Conservation (phyloP, 2,329 filamentous ascomycete species). For the Aspergillus floridensis region DNA sequence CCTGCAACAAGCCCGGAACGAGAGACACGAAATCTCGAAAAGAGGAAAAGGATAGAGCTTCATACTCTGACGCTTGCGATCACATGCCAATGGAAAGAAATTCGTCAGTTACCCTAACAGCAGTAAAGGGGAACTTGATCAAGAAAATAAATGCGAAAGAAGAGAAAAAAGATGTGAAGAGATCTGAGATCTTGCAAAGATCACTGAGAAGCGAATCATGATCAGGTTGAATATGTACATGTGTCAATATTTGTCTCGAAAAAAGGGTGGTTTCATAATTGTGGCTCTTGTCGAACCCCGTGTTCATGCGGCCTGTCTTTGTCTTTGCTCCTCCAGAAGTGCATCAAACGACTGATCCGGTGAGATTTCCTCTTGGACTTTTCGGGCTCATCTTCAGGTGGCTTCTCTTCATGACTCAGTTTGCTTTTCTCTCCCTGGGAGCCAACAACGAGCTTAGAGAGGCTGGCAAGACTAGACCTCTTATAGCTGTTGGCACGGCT, state of each 20-base stretch:
- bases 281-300: conserved; percentile 21
- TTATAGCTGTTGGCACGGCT: conserved; percentile 44
- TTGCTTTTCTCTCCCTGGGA: conserved; percentile 46
- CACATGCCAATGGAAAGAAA: conserved; percentile 33
- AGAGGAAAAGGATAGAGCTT: conserved; percentile 29
- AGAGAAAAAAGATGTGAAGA: conserved; percentile 5
- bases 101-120: conserved; percentile 32
- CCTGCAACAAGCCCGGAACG: conserved; percentile 32
- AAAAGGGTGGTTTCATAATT: conserved; percentile 21
- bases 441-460: conserved; percentile 47
- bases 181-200: conserved; percentile 19
- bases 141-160: conserved; percentile 12
- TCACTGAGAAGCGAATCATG: conserved; percentile 22
- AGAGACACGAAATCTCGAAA: conserved; percentile 23
- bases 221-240: conserved; percentile 17
- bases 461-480: conserved; percentile 48
- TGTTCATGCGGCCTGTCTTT: conserved; percentile 35
- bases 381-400: conserved; percentile 39
- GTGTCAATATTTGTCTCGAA: conserved; percentile 13
- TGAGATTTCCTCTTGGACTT: conserved; percentile 44
- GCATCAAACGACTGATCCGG: conserved; percentile 48
- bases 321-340: conserved; percentile 51
- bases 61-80: conserved; percentile 31
- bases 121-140: conserved; percentile 18
- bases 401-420: conserved; percentile 45